phyloP scores from a whole-genome alignment of 129 eudicot species.

The carrot (Daucus carota) region DH1_v3.0 NC_030381.2:47618001-47618500 shows the following conservation, averaged over 20 bases:
- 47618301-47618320: constrained; percentile 80
- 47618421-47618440: constrained; percentile 60
- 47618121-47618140: not conserved
- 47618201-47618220: not conserved
- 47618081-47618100: not conserved
- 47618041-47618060: not conserved
- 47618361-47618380: constrained; percentile 52
- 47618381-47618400: constrained; percentile 67
- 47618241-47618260: constrained; percentile 26
- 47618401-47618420: constrained; percentile 68
- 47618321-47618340: constrained; percentile 82
- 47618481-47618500: not conserved
- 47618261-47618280: constrained; percentile 97
- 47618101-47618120: not conserved
- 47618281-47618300: constrained; percentile 95
- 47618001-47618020: not conserved
- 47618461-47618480: not conserved
- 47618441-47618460: not conserved
- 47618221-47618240: constrained; percentile 13
- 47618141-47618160: not conserved
- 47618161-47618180: not conserved
- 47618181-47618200: not conserved
- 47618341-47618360: constrained; percentile 60
- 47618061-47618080: not conserved
- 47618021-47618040: not conserved